These are phyloP conservation scores for Carallia brachiata DNA, from an alignment of 345 rosid genomes.

Conservation along the genomic window DNA sequence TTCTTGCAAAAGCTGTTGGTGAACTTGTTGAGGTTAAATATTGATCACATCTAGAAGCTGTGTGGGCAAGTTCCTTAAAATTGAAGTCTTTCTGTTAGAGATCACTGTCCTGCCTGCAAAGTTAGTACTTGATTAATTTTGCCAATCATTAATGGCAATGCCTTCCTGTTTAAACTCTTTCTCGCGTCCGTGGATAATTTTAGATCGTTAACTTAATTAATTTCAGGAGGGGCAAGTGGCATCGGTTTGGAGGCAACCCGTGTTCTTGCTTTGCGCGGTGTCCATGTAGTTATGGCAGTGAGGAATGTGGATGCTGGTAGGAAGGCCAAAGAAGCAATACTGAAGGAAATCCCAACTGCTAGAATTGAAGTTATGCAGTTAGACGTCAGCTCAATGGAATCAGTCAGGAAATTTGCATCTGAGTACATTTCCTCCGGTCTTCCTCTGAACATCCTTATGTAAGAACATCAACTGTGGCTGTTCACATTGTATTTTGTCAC, in stretches of 20 bases:
- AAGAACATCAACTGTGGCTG: neutral
- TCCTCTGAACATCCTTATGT: constrained; percentile 36
- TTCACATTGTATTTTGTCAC: neutral
- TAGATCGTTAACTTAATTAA: neutral
- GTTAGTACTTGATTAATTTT: neutral
- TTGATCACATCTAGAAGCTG: neutral
- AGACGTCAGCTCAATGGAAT: constrained; percentile 33
- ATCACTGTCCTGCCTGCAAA: neutral
- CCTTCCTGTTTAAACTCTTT: neutral
- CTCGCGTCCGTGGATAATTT: neutral
- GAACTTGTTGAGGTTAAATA: neutral
- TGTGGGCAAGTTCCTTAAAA: neutral
- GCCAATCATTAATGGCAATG: neutral
- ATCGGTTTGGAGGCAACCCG: constrained; percentile 29
- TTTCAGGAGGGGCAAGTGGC: constrained; percentile 31
- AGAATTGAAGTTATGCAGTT: constrained; percentile 26
- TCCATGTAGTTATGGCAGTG: constrained; percentile 11
- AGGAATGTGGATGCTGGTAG: constrained; percentile 27
- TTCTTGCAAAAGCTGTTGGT: neutral
- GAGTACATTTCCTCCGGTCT: constrained; percentile 21
- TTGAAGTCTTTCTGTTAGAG: neutral
- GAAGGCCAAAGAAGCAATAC: constrained; percentile 22
- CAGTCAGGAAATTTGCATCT: constrained; percentile 26
- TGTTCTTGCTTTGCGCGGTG: constrained; percentile 18
- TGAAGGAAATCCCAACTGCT: constrained; percentile 7